A percentile compares a stretch with the other conserved stretches of the same genome.
Conservation (phyloP, 805 yeast genomes). For the Yarrowia alimentaria region DNA sequence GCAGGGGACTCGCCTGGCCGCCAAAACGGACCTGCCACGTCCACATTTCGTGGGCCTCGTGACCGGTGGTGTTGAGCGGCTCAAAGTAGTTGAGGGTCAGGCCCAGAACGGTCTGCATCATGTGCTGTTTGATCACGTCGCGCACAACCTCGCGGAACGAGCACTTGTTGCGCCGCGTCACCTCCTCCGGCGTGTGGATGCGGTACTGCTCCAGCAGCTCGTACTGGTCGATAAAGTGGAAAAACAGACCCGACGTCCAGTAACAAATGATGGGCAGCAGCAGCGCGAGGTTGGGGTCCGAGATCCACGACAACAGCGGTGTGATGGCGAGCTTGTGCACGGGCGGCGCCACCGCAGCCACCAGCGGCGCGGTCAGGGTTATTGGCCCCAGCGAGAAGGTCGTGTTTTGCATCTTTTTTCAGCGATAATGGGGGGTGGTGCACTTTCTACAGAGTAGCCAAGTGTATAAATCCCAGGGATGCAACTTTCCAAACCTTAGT, state of each 20-base stretch:
- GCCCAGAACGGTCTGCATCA: slow-evolving; percentile 77
- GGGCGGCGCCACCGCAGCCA: slow-evolving; percentile 23
- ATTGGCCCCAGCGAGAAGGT: slow-evolving; percentile 16
- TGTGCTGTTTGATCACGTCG: slow-evolving; percentile 83
- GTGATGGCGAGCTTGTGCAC: slow-evolving; percentile 5
- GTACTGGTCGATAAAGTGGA: slow-evolving; percentile 70
- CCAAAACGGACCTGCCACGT: slow-evolving; percentile 22
- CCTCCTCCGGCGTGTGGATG: slow-evolving; percentile 91
- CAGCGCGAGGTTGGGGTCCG: slow-evolving; percentile 72
- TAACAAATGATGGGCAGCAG: slow-evolving; percentile 76
- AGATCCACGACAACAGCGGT: slow-evolving; percentile 54
- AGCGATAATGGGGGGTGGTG: too few species aligned
- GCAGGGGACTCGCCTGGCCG: slow-evolving; percentile 12
- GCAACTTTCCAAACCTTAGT: too few species aligned
- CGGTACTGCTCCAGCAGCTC: slow-evolving; percentile 79
- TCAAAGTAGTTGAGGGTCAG: slow-evolving; percentile 55
- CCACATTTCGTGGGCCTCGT: slow-evolving; percentile 51
- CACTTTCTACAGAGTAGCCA: too few species aligned
- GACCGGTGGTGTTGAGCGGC: slow-evolving; percentile 47
- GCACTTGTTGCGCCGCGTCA: slow-evolving; percentile 71
- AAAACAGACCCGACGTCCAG: slow-evolving; percentile 74
- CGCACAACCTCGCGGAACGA: slow-evolving; percentile 63
- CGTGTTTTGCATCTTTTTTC: background rate
- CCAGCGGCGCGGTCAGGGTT: slow-evolving; percentile 18
- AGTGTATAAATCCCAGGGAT: too few species aligned